Evolutionary conservation across 108 stramenopile genomes (phyloP), one percentile per base, ranked within the genome.

Genomic region (Nitzschia inconspicua): DNA sequence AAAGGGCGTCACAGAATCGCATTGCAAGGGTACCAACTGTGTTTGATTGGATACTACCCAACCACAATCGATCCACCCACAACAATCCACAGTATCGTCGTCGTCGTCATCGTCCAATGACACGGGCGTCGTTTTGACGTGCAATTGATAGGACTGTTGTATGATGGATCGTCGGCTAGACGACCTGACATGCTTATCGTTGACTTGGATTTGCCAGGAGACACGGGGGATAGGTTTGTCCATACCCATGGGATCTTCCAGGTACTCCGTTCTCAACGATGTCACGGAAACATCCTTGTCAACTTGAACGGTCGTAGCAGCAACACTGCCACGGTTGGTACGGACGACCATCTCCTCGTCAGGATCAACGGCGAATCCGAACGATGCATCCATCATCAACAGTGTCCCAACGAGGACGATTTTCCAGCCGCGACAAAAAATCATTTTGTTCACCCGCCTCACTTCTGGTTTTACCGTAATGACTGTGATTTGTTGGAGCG

Each of bases 181-280:
- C 0, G 0, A 19, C 18, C 16, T 13, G 1, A 26, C 27, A 11
- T 37, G 20, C 14, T 53, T 36, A 13, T 27, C 44, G n/a, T 3
- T 25, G 47, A 16, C 19, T 37, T 40, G 48, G 29, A 62, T 49
- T n/a, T 62, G 14, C 62, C 62, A 63, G 13, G 62, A 63, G 47
- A 63, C 44, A 28, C 62, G 62, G 10, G 62, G 62, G 29, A 47
- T 40, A 1, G 50, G 23, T n/a, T 41, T 55, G 34, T 63, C 62
- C 29, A 63, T 51, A 19, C 62, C 62, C 3, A 63, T 22, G 4
- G 62, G 62, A 10, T 30, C 39, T 9, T 63, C 62, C 50, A 63
- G 19, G 35, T 63, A 63, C 49, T 63, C 62, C 18, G 62, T 63
- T 6, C 28, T 52, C 28, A 63, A 29, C 2, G 51, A 41, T 29